These are phyloP conservation scores for Puya raimondii DNA, from an alignment of 176 grass and related monocot genomes.

Conservation along the genomic window DNA sequence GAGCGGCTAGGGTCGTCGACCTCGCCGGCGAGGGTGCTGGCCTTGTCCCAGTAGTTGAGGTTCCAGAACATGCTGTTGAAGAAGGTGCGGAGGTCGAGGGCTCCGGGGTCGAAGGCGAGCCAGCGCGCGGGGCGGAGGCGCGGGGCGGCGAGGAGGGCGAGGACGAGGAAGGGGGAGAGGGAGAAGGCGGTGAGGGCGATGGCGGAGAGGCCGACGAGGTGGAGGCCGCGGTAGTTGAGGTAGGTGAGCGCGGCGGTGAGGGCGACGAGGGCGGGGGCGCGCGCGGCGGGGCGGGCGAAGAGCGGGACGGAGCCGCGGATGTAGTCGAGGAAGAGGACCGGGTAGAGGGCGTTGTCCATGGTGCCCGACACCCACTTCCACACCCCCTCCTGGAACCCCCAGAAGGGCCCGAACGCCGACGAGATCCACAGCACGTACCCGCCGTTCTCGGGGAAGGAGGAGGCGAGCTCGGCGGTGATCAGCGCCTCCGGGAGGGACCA, in stretches of 20 bases:
- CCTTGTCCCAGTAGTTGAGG: constrained; percentile 99
- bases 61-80: constrained; percentile 99
- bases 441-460: constrained; percentile 69
- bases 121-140: constrained; percentile 63
- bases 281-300: constrained; percentile 10
- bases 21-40: constrained; percentile 83
- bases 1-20: constrained; percentile 44
- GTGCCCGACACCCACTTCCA: constrained; percentile 78
- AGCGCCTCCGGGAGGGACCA: constrained; percentile 90
- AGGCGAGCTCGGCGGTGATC: constrained; percentile 76
- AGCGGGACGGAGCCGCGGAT: constrained; percentile 23
- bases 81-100: constrained; percentile 39
- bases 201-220: constrained; percentile 75
- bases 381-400: constrained; percentile 78
- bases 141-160: constrained; percentile 59
- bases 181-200: constrained; percentile 77
- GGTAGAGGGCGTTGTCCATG: constrained; percentile 97
- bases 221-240: constrained; percentile 81
- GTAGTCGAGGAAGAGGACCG: constrained; percentile 93
- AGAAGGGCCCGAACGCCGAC: constrained; percentile 67
- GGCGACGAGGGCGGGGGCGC: constrained; percentile 25
- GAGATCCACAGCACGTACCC: constrained; percentile 90
- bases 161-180: constrained; percentile 76
- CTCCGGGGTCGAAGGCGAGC: constrained; percentile 41
- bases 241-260: constrained; percentile 77